Base-by-base conservation (phyloP, 176 grass and related monocot species). In the Carex myosuroides region DNA sequence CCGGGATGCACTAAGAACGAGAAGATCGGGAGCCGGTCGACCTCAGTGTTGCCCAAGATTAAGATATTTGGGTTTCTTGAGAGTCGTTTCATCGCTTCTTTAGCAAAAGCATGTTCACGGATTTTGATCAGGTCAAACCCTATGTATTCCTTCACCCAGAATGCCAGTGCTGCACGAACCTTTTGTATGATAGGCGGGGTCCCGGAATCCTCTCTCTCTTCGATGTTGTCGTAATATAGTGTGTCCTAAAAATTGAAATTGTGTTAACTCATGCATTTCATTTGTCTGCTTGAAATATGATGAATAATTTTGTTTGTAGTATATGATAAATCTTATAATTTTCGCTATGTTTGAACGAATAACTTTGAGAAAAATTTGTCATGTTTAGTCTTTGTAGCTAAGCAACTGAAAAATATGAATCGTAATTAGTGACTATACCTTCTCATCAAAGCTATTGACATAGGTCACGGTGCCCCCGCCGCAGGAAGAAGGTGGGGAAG, bases 101-200 rank as follows among this genome's bases (percentile, higher is more conserved):
- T 79, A 0, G 87, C 75, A 73, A 87, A 88, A 13, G 79, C 41
- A 5, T 44, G 77, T 88, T 91, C 94, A 0, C 72, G 75, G 3
- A 87, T 18, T 2, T 29, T n/a, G 77, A 94, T 97, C 1, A 48
- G 37, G 3, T 91, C 90, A 13, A 82, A 72, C 0, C 92, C 94
- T 5, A 94, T 18, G 81, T 88, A 89, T 63, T 94, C 92, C 64
- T 97, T 94, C 24, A 97, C 92, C 94, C 92, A 92, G 37, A 92
- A 97, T 4, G 88, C 92, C 0, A 94, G 81, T 0, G 92, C 91
- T 3, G 92, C 87, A 0, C 90, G 90, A 11, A 97, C 85, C 87
- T 91, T 97, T 42, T 94, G 94, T 13, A 94, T 32, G 54, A 97
- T 97, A 1, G 85, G 83, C 1, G 90, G 92, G 0, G 92, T 97